Evolutionary conservation across 2,329 filamentous ascomycete genomes (phyloP), one percentile per base, ranked within the genome.

Genomic region (Alternaria triticimaculans): DNA sequence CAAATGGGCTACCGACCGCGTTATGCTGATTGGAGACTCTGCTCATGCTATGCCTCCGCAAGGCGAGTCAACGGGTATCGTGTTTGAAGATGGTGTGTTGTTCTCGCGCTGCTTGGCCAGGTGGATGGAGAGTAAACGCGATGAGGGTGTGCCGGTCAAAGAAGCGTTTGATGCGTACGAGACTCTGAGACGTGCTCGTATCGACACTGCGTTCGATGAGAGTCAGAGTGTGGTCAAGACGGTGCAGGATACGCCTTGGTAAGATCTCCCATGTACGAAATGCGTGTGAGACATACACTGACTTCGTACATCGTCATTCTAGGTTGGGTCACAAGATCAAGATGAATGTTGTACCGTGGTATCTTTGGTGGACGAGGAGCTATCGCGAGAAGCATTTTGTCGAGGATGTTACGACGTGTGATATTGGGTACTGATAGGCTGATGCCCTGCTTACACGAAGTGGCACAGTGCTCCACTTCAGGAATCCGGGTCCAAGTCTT

Each of bases 1-100:
- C 1, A 82, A 80, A 59, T 84, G 82, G 83, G 75, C 76, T 2
- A 83, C 82, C 0, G 75, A 82, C n/a, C 72, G 80, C 5, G 78
- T 80, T 3, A 82, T 83, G 77, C 70, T 84, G 37, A 78, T 84
- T 6, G 82, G 82, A 4, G 82, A 84, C 62, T 81, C 81, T 30
- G 82, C 83, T 53, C 82, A 84, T 68, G 82, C 82, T 10, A 86
- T 86, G 84, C 83, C 84, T 4, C 84, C 84, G 4, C 83, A 85
- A 62, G 84, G 84, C 11, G 84, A 86, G 64, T 80, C 78, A 30
- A 85, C 84, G 5, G 84, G 84, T 15, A 82, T 86, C 33, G 83
- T 85, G 10, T 85, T 86, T 64, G 84, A 86, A 72, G 84, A 86
- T 68, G 84, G 81, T 3, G 82, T 85, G 37, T 71, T 86, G 57